These are phyloP conservation scores for Podospora sp. DNA, from an alignment of 495 filamentous ascomycete species.

Conservation along the genomic window DNA sequence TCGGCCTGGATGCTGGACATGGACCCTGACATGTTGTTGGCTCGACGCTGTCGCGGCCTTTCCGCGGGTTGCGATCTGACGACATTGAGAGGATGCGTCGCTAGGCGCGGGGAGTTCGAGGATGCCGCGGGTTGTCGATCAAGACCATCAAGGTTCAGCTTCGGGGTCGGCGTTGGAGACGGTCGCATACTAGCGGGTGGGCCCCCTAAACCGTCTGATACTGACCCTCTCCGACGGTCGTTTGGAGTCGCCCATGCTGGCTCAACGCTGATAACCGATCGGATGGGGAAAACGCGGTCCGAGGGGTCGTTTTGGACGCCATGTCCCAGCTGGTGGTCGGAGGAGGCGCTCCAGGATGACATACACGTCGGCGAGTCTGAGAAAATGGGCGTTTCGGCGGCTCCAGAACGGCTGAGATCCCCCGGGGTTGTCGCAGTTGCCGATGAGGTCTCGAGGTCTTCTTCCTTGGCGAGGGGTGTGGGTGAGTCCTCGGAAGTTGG, in stretches of 20 bases:
- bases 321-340: conserved; percentile 33
- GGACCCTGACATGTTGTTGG: conserved; percentile 32
- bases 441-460: not conserved
- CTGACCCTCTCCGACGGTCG: conserved; percentile 27
- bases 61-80: not conserved
- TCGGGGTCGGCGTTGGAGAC: not conserved
- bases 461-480: not conserved
- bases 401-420: conserved; percentile 15
- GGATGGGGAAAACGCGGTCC: conserved; percentile 83
- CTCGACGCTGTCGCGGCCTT: conserved; percentile 21
- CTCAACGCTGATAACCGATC: conserved; percentile 76
- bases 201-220: conserved; percentile 23
- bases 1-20: conserved; percentile 36
- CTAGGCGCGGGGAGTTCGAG: not conserved
- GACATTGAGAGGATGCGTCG: not conserved
- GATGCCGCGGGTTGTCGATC: conserved; percentile 1
- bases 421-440: conserved; percentile 9
- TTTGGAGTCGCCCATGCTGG: conserved; percentile 47
- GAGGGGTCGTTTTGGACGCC: conserved; percentile 37
- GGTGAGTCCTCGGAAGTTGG: not conserved
- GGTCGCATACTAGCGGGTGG: not conserved
- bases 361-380: conserved; percentile 21
- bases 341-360: conserved; percentile 33
- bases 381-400: conserved; percentile 12
- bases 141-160: not conserved